Percentiles rank a stretch among this genome's conserved stretches.
phyloP scores from a whole-genome alignment of 83 land plant species.

The Picea engelmannii region DNA sequence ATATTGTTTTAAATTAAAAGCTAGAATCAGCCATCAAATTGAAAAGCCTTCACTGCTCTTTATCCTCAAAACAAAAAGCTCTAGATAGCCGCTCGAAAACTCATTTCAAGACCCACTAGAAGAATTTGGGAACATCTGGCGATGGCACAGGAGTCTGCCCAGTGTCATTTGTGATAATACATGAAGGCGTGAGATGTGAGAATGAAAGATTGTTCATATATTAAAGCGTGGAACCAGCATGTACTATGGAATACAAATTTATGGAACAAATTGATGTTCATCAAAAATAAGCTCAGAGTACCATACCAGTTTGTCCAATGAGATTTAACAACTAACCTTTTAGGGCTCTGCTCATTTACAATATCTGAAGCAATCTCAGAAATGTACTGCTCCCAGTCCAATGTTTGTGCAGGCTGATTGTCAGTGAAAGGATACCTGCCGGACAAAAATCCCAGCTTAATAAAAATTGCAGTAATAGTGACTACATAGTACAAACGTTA shows the following conservation, averaged over 20 bases:
- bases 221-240: not conserved
- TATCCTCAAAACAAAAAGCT: too few relatives aligned
- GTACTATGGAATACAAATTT: not conserved
- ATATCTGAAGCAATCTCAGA: constrained; percentile 92
- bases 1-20: too few relatives aligned
- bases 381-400: constrained; percentile 97
- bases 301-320: not conserved
- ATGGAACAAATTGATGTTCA: not conserved
- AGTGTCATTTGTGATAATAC: not conserved
- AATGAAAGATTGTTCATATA: not conserved
- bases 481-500: not conserved
- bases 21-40: too few relatives aligned
- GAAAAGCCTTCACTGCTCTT: too few relatives aligned
- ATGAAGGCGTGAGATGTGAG: not conserved
- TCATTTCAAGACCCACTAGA: not conserved
- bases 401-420: constrained; percentile 78
- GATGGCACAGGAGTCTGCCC: not conserved
- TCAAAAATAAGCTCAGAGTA: not conserved
- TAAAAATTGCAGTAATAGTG: not conserved
- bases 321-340: constrained; percentile 53
- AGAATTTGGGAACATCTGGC: not conserved
- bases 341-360: constrained; percentile 96
- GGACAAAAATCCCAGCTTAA: not conserved
- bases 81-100: too few relatives aligned
- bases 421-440: constrained; percentile 85